Conservation (phyloP, 1,284 basidiomycete genomes). For the Sphaerobolus stellatus region DNA sequence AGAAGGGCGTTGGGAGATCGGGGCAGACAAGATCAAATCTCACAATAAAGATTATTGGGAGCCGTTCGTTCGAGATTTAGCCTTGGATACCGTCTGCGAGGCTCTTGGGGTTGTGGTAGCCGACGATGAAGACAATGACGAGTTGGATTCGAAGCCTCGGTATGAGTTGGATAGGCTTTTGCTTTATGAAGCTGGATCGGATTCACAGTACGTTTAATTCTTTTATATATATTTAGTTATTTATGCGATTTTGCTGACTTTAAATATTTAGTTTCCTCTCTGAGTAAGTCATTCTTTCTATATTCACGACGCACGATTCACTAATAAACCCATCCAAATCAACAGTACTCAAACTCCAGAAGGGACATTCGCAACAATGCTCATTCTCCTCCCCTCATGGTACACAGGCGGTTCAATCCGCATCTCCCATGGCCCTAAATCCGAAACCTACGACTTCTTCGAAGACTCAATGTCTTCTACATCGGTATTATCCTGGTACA, state of each 20-base stretch:
- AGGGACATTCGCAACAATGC: constrained; percentile 47
- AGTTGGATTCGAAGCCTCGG: constrained; percentile 26
- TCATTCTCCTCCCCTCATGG: constrained; percentile 44
- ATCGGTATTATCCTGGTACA: constrained; percentile 47
- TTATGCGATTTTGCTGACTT: not conserved
- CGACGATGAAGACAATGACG: no score
- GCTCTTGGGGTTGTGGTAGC: constrained; percentile 32
- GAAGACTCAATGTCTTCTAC: constrained; percentile 29
- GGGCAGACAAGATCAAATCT: constrained; percentile 27
- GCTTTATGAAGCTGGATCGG: constrained; percentile 42
- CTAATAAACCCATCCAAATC: not conserved
- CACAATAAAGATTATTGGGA: constrained; percentile 37
- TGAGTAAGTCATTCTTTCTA: constrained; percentile 32
- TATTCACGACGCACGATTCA: not conserved
- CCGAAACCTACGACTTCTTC: constrained; percentile 34
- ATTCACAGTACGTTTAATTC: constrained; percentile 27
- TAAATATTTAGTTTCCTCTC: not conserved
- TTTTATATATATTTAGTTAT: not conserved
- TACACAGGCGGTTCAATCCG: constrained; percentile 44
- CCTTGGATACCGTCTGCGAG: constrained; percentile 32
- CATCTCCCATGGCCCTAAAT: constrained; percentile 35
- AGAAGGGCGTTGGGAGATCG: constrained; percentile 37
- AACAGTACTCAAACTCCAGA: constrained; percentile 39
- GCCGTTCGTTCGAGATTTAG: constrained; percentile 25
- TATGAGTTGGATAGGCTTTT: constrained; percentile 46